Conservation (phyloP, 1,284 basidiomycete genomes). For the Puccinia coronata region DNA sequence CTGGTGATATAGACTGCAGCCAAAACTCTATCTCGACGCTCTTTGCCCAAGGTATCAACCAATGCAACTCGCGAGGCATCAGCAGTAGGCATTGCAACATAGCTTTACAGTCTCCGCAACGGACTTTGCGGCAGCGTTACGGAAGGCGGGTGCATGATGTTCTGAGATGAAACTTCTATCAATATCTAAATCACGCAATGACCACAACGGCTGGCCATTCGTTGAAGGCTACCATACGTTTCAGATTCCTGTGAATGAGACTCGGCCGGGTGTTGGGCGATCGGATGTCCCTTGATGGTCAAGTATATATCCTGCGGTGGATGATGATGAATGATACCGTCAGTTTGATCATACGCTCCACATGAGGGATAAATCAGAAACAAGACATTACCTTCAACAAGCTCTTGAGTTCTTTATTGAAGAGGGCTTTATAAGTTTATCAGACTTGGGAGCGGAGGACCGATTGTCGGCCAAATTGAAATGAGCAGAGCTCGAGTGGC, state of each 20-base stretch:
- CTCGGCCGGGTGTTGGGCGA: constrained; percentile 73
- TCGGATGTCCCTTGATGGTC: constrained; percentile 84
- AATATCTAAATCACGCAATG: too few relatives aligned
- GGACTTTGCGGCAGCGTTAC: too few relatives aligned
- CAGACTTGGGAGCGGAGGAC: neutral
- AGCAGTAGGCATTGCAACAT: too few relatives aligned
- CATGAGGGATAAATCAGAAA: constrained; percentile 40
- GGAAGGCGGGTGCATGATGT: too few relatives aligned
- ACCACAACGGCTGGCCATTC: constrained; percentile 60
- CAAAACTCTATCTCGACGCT: too few relatives aligned
- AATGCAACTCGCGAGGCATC: too few relatives aligned
- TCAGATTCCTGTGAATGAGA: constrained; percentile 81
- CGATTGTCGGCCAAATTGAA: neutral
- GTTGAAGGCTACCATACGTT: constrained; percentile 65
- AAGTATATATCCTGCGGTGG: constrained; percentile 92
- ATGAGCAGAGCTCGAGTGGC: neutral
- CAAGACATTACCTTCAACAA: constrained; percentile 71
- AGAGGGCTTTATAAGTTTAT: neutral
- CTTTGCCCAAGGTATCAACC: too few relatives aligned
- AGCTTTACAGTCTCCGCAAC: too few relatives aligned
- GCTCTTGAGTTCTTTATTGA: constrained; percentile 82
- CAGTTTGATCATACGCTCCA: neutral
- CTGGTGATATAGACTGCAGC: too few relatives aligned
- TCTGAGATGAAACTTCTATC: too few relatives aligned
- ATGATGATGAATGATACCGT: neutral